Evolutionary conservation across 164 flowering plant species (phyloP), one percentile per base, ranked within the genome.

Genomic region (Tetrastigma voinierianum): DNA sequence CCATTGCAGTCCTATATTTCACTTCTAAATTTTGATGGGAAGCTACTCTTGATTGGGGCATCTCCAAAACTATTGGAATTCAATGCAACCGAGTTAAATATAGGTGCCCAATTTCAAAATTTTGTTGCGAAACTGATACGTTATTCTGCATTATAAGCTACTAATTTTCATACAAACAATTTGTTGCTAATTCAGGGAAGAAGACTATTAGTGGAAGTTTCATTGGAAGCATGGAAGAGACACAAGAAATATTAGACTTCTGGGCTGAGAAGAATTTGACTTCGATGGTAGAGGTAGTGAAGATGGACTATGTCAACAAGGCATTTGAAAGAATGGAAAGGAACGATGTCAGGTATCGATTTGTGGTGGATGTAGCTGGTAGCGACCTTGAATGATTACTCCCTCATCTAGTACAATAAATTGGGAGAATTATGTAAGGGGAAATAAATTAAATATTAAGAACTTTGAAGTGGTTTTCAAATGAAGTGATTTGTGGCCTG

Each of bases 281-380:
- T 3, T 67, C 84, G 0, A 72, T 61, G 77, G 75, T 77, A 18
- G 89, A 87, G 72, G 62, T 76, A 5, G 84, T 83, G 67, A 82
- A 82, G 72, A 76, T 78, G 78, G 84, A 83, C 47, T 79, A 85
- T 47, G 69, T 76, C 46, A 79, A 82, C 75, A 49, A 69, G 52
- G 87, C 86, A 17, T 73, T 86, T 72, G 84, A 84, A 68, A 80
- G 87, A 46, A 66, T 87, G 79, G 87, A 78, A 40, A 82, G 56
- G 70, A 81, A 78, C 21, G 86, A 84, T 65, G 87, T 85, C 47
- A 77, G 83, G 72, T 80, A 83, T 58, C 74, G 86, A 79, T 83
- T 82, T 59, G 82, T 84, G 48, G 32, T 84, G 45, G 84, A 86
- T 73, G 85, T 82, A 6, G 78, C 79, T 6, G 79, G 78, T 16